phyloP scores from a whole-genome alignment of 306 rosid species.

The Elaeagnus macrophylla region DNA sequence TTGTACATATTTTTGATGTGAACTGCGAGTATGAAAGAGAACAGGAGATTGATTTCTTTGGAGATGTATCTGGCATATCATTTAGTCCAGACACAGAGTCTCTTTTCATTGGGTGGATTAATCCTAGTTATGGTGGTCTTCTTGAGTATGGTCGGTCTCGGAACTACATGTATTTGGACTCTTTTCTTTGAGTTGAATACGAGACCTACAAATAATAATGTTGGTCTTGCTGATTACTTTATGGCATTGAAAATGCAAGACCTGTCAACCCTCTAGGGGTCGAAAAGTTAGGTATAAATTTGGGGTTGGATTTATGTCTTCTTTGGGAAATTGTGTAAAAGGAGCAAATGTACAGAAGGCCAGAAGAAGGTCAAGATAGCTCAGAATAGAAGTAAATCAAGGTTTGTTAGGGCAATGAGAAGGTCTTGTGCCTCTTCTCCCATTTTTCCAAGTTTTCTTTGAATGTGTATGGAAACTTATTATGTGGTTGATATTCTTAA shows the following conservation, averaged over 20 bases:
- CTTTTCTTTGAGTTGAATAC: constrained; percentile 26
- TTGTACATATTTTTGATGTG: constrained; percentile 71
- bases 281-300: too few species aligned
- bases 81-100: constrained; percentile 92
- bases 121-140: constrained; percentile 83
- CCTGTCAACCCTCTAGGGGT: too few species aligned
- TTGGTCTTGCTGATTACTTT: constrained; percentile 12
- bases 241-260: too few species aligned
- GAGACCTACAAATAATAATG: constrained; percentile 11
- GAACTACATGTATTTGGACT: constrained; percentile 52
- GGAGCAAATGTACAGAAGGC: constrained; percentile 37
- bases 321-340: too few species aligned
- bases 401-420: constrained; percentile 8
- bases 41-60: constrained; percentile 79
- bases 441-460: not conserved
- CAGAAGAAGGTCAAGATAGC: constrained; percentile 23
- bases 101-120: constrained; percentile 74
- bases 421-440: not conserved
- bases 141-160: constrained; percentile 62
- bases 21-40: constrained; percentile 65
- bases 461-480: too few species aligned
- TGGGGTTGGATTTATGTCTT: too few species aligned
- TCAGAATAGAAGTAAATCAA: constrained; percentile 14
- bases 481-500: too few species aligned
- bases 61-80: constrained; percentile 87